These are phyloP conservation scores for Linaria vulgaris DNA, from an alignment of 257 asterid species.

Conservation along the genomic window DNA sequence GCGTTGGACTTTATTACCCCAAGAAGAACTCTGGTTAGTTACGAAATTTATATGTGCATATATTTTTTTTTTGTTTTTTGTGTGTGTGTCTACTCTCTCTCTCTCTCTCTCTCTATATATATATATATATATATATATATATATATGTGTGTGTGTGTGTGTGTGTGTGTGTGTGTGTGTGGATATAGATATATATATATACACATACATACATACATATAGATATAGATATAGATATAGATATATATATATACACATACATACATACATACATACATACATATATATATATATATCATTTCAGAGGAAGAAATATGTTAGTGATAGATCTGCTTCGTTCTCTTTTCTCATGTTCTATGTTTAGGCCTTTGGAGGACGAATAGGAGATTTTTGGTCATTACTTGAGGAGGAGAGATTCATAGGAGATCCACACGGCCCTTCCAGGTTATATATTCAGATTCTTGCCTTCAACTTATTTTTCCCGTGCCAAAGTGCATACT, in stretches of 20 bases:
- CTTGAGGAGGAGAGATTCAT: constrained; percentile 42
- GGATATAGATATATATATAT: too few relatives aligned
- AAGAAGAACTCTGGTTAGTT: constrained; percentile 34
- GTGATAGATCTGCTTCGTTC: neutral
- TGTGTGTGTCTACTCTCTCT: too few relatives aligned
- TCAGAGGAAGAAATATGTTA: neutral
- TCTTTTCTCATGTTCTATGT: constrained; percentile 14
- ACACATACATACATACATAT: too few relatives aligned
- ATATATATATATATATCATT: neutral
- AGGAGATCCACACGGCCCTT: constrained; percentile 31
- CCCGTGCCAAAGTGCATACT: neutral
- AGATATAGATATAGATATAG: too few relatives aligned
- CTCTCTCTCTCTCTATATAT: too few relatives aligned
- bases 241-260: too few relatives aligned
- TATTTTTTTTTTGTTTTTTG: neutral
- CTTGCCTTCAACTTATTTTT: neutral
- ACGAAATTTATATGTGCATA: neutral
- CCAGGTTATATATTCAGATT: constrained; percentile 35
- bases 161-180: too few relatives aligned
- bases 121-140: too few relatives aligned
- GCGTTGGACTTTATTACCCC: constrained; percentile 17
- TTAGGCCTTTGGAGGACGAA: constrained; percentile 41
- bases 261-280: too few relatives aligned
- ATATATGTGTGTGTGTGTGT: too few relatives aligned
- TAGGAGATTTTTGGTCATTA: constrained; percentile 41